Conservation (phyloP, 441 rosid species). For the Erodium texanum region DNA sequence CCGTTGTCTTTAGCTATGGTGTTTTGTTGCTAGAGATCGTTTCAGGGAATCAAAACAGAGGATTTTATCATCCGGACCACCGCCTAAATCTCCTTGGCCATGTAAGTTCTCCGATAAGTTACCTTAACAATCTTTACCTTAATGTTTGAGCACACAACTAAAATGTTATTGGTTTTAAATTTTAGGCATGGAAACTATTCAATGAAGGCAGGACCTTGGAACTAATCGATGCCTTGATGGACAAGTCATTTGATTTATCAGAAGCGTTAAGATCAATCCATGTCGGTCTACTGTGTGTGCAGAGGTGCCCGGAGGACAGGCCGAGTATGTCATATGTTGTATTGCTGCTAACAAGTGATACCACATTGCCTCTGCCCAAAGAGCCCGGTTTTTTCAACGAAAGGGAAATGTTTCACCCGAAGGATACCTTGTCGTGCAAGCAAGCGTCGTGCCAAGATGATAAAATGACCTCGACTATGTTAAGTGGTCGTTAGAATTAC, state of each 20-base stretch:
- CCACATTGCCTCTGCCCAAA: conserved; percentile 12
- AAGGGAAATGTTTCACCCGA: neutral
- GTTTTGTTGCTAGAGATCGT: conserved; percentile 10
- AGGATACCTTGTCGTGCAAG: neutral
- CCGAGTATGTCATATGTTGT: conserved; percentile 9
- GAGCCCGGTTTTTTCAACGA: neutral
- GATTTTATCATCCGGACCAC: conserved; percentile 13
- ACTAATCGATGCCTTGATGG: neutral
- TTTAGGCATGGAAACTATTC: conserved; percentile 25
- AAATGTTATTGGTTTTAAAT: neutral
- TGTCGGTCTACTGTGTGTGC: neutral
- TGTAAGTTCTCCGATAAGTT: neutral
- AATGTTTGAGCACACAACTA: neutral
- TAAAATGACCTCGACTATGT: neutral
- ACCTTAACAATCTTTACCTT: neutral
- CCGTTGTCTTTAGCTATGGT: conserved; percentile 9
- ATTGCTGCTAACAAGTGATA: conserved; percentile 13
- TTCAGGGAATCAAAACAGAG: conserved; percentile 13
- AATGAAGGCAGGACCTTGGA: conserved; percentile 13
- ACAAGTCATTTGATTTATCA: neutral
- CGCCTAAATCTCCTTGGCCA: conserved; percentile 5
- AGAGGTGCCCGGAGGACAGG: neutral
- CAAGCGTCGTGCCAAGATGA: neutral
- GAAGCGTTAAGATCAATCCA: neutral
- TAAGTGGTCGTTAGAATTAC: neutral